phyloP scores from a whole-genome alignment of 768 basidiomycete genomes.

The Suillus hirtellus region DNA sequence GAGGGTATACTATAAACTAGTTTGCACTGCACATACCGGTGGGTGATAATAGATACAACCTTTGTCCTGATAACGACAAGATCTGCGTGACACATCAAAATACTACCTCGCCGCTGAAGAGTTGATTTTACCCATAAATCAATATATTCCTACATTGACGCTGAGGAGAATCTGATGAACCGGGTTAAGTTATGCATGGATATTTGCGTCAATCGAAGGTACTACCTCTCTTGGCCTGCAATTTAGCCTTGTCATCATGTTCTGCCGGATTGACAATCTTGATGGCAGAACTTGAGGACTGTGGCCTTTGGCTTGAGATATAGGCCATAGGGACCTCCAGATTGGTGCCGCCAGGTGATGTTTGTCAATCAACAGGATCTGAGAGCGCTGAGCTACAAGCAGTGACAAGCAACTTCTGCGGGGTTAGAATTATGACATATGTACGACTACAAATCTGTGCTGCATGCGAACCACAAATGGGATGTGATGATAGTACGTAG shows the following conservation, averaged over 20 bases:
- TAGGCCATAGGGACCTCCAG: constrained; percentile 53
- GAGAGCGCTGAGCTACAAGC: not conserved
- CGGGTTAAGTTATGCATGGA: constrained; percentile 15
- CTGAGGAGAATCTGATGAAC: constrained; percentile 58
- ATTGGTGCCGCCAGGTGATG: not conserved
- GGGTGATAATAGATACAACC: constrained; percentile 86
- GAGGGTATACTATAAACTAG: not conserved
- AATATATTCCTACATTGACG: constrained; percentile 89
- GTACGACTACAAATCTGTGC: not conserved
- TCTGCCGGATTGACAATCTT: constrained; percentile 68
- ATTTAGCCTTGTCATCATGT: constrained; percentile 40
- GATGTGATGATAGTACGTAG: not conserved
- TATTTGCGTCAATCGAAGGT: constrained; percentile 8
- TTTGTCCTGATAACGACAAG: constrained; percentile 84
- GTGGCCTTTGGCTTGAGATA: constrained; percentile 66
- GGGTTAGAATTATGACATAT: not conserved
- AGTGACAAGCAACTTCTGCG: not conserved
- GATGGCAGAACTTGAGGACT: constrained; percentile 58
- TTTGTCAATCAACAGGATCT: not conserved
- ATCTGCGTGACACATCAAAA: constrained; percentile 42
- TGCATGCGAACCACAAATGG: not conserved
- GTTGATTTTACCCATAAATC: constrained; percentile 74
- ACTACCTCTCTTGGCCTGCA: constrained; percentile 58
- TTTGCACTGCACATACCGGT: constrained; percentile 41
- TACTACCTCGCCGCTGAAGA: not conserved